Percentiles rank a stretch among this genome's conserved stretches.
phyloP scores from a whole-genome alignment of 352 stramenopile genomes.

The Phytopythium ostracodes region DNA sequence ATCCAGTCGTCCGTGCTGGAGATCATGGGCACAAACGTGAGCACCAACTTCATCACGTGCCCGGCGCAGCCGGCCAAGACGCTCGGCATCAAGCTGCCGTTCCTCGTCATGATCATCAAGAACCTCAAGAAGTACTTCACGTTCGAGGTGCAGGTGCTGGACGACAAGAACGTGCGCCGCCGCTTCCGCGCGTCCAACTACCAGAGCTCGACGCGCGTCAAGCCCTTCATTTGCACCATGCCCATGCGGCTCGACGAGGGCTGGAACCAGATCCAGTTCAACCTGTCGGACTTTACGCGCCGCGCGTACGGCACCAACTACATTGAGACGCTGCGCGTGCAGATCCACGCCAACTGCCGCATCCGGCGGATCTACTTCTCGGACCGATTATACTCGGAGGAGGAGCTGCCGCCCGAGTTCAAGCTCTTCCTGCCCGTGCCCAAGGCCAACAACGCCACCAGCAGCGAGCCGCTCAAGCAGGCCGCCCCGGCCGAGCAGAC shows the following conservation, averaged over 20 bases:
- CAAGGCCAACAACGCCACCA: constrained; percentile 67
- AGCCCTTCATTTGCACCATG: constrained; percentile 99
- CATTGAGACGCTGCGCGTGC: constrained; percentile 95
- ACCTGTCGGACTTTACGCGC: constrained; percentile 96
- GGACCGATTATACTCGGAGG: constrained; percentile 95
- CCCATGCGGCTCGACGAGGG: constrained; percentile 97
- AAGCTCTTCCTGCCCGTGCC: constrained; percentile 96
- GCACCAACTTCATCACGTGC: constrained; percentile 97
- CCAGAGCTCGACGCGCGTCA: constrained; percentile 95
- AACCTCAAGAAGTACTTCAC: constrained; percentile 99
- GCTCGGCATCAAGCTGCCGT: constrained; percentile 96
- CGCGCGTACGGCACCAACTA: constrained; percentile 98
- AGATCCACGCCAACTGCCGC: constrained; percentile 97
- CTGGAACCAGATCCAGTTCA: constrained; percentile 99
- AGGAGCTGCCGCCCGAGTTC: constrained; percentile 96
- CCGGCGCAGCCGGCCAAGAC: constrained; percentile 93
- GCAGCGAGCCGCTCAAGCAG: constrained; percentile 41
- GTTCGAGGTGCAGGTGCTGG: constrained; percentile 97
- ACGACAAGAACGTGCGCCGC: constrained; percentile 97
- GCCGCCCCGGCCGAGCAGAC: constrained; percentile 25
- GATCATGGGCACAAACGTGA: constrained; percentile 98
- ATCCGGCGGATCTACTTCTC: constrained; percentile 98
- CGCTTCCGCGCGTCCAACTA: constrained; percentile 97
- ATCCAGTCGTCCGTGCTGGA: constrained; percentile 98
- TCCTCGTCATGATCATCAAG: constrained; percentile 99